Conservation (phyloP, 257 asterid genomes). For the Lithospermum erythrorhizon region DNA sequence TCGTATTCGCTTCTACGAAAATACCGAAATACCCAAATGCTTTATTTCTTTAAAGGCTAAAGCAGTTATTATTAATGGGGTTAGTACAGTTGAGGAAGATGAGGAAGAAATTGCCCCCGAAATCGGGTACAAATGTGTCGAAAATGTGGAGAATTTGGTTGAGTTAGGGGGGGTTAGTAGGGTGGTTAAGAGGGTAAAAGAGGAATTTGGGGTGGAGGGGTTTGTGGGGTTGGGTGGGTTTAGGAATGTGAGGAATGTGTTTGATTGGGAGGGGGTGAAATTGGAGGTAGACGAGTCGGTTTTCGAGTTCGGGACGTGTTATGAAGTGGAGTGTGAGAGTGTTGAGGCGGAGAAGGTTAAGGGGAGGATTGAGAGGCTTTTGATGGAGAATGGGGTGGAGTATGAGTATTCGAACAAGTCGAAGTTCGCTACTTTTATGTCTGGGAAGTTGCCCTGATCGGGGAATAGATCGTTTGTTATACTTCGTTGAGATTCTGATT, state of each 20-base stretch:
- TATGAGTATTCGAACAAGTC: constrained; percentile 44
- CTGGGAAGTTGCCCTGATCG: constrained; percentile 61
- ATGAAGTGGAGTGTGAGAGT: constrained; percentile 81
- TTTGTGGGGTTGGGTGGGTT: constrained; percentile 71
- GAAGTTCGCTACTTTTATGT: constrained; percentile 60
- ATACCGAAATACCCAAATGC: constrained; percentile 41
- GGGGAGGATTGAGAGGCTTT: constrained; percentile 42
- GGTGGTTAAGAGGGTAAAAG: constrained; percentile 56
- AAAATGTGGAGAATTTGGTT: constrained; percentile 34
- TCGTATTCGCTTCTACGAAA: constrained; percentile 83
- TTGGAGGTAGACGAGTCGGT: constrained; percentile 79
- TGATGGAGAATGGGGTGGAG: constrained; percentile 42
- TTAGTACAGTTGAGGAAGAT: constrained; percentile 85
- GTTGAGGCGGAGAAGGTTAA: constrained; percentile 55
- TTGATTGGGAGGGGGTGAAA: constrained; percentile 74
- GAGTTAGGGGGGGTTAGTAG: constrained; percentile 31
- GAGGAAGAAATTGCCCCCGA: constrained; percentile 71
- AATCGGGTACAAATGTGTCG: constrained; percentile 46
- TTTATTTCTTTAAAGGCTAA: constrained; percentile 68
- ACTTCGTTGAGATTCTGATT: no score
- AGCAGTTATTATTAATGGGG: constrained; percentile 61
- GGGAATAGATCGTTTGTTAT: no score
- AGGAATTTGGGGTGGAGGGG: constrained; percentile 45
- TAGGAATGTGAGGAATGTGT: constrained; percentile 63
- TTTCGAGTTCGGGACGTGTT: constrained; percentile 56